A percentile compares a stretch with the other conserved stretches of the same genome.
phyloP scores from a whole-genome alignment of 495 filamentous ascomycete genomes.

The Lasiosphaeria miniovina region DNA sequence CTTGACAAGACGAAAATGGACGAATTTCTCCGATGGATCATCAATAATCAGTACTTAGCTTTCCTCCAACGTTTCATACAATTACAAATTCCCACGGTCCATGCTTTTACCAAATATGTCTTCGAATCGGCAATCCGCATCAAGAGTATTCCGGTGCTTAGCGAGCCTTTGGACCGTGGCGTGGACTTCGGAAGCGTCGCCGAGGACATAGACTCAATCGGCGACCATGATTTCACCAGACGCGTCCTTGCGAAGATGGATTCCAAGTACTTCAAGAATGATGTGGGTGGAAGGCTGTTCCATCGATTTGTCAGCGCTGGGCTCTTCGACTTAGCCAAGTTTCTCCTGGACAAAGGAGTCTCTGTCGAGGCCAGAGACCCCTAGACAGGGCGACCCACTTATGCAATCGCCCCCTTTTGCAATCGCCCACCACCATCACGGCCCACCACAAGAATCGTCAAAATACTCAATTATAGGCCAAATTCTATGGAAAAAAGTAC shows the following conservation, averaged over 20 bases:
- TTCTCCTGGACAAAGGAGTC: neutral
- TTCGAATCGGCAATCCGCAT: slow-evolving; percentile 4
- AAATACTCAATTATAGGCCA: too few relatives aligned
- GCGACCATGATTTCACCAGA: neutral
- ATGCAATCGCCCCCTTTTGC: too few relatives aligned
- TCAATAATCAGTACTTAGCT: neutral
- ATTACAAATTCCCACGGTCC: slow-evolving; percentile 4
- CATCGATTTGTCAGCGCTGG: neutral
- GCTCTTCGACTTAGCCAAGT: neutral
- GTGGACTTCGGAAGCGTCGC: neutral
- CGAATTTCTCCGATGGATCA: slow-evolving; percentile 2
- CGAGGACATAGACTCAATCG: neutral
- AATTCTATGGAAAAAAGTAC: too few relatives aligned
- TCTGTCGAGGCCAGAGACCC: neutral
- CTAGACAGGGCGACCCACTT: too few relatives aligned
- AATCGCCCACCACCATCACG: too few relatives aligned
- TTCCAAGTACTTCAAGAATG: neutral
- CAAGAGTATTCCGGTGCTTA: neutral
- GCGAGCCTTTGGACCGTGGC: neutral
- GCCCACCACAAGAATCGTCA: too few relatives aligned
- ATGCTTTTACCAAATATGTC: slow-evolving; percentile 5
- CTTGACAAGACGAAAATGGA: neutral
- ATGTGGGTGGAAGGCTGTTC: neutral
- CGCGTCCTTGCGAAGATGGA: neutral
- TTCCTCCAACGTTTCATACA: slow-evolving; percentile 4